Percentiles rank a stretch among this genome's conserved stretches.
Evolutionary conservation across 2,329 filamentous ascomycete species (phyloP).

Genomic region (Nemania sp.): DNA sequence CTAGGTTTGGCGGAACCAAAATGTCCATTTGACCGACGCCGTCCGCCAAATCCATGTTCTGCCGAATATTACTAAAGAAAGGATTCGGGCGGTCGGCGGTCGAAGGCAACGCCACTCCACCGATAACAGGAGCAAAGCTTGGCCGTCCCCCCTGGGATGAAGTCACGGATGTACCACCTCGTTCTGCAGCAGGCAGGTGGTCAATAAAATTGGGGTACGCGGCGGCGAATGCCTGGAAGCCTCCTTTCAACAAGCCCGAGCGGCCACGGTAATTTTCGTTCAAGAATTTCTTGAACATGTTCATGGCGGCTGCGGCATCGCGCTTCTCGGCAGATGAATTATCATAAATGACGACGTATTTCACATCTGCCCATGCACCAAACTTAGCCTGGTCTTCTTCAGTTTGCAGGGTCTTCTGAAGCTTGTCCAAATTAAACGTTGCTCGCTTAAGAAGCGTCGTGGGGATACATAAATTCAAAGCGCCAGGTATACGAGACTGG

Average conservation of each 20-base stretch:
- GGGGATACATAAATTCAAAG: constrained; percentile 91
- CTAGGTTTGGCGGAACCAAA: constrained; percentile 50
- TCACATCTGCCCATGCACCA: constrained; percentile 72
- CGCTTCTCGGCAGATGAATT: constrained; percentile 74
- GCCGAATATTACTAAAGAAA: constrained; percentile 94
- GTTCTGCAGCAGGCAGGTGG: constrained; percentile 49
- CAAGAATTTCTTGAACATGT: constrained; percentile 91
- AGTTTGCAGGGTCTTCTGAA: constrained; percentile 83
- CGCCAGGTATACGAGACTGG: constrained; percentile 73
- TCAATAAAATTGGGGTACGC: constrained; percentile 70
- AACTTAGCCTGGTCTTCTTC: constrained; percentile 73
- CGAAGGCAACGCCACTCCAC: constrained; percentile 81
- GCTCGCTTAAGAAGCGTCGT: constrained; percentile 90
- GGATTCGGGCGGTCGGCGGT: constrained; percentile 74
- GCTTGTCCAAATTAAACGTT: constrained; percentile 85
- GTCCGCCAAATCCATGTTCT: constrained; percentile 93
- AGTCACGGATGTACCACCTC: constrained; percentile 53
- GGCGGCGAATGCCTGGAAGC: constrained; percentile 74
- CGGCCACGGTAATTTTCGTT: constrained; percentile 79
- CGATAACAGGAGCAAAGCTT: constrained; percentile 75
- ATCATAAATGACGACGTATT: constrained; percentile 87
- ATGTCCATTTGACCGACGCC: constrained; percentile 85
- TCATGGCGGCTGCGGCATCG: constrained; percentile 78
- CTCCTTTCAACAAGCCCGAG: constrained; percentile 77
- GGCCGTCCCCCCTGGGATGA: constrained; percentile 51